A percentile compares a stretch with the other conserved stretches of the same genome.
phyloP scores from a whole-genome alignment of 1,284 basidiomycete species.

The Ganoderma leucocontextum region DNA sequence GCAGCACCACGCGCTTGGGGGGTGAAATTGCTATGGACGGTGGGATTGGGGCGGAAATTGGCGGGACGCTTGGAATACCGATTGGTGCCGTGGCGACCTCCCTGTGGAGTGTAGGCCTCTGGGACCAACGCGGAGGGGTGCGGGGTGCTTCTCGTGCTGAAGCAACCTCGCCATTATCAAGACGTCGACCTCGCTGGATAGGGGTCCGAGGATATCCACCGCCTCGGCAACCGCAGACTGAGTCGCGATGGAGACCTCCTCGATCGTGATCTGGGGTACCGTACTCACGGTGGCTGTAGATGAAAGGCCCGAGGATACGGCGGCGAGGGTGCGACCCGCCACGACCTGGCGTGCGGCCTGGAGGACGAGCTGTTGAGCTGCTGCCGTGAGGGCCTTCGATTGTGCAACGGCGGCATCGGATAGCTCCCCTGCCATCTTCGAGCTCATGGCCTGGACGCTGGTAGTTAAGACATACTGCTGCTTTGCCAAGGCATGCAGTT shows the following conservation, averaged over 20 bases:
- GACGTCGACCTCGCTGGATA: slow-evolving; percentile 72
- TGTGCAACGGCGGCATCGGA: slow-evolving; percentile 53
- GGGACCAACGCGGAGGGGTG: slow-evolving; percentile 31
- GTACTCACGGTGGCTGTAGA: slow-evolving; percentile 46
- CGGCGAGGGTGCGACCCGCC: slow-evolving; percentile 57
- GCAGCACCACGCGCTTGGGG: slow-evolving; percentile 32
- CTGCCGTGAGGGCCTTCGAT: slow-evolving; percentile 64
- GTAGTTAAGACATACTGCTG: slow-evolving; percentile 82
- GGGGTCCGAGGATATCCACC: slow-evolving; percentile 68
- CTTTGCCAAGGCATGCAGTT: slow-evolving; percentile 74
- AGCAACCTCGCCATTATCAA: slow-evolving; percentile 73
- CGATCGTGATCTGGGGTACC: slow-evolving; percentile 70
- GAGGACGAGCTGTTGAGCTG: slow-evolving; percentile 80
- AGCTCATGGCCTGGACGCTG: slow-evolving; percentile 78
- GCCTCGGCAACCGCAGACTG: slow-evolving; percentile 76
- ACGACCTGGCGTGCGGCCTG: slow-evolving; percentile 76
- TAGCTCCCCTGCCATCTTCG: slow-evolving; percentile 63
- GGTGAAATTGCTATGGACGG: slow-evolving; percentile 12
- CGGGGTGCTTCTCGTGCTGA: slow-evolving; percentile 50
- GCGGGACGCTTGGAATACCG: slow-evolving; percentile 29
- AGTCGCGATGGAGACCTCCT: slow-evolving; percentile 79
- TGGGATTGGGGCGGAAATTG: slow-evolving; percentile 15
- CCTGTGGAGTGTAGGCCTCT: slow-evolving; percentile 39
- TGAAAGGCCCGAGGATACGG: slow-evolving; percentile 50
- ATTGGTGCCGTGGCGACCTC: slow-evolving; percentile 31